Evolutionary conservation across 2,329 filamentous ascomycete genomes (phyloP), one percentile per base, ranked within the genome.

Genomic region (Chaetomium olivaceum): DNA sequence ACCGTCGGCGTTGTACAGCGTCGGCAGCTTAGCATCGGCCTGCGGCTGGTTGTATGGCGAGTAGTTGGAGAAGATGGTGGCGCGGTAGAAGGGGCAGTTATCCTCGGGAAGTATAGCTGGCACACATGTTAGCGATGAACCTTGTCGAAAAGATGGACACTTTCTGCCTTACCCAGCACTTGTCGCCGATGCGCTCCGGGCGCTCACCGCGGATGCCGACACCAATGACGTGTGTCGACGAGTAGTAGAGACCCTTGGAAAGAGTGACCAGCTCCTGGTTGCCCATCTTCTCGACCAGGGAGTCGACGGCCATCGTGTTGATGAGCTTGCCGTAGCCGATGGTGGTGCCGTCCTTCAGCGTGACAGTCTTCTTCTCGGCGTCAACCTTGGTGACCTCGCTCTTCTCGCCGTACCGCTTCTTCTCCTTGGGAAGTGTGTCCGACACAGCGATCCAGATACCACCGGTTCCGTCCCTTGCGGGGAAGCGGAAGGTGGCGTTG

Each of bases 11-110:
- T 93, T 85, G 78, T 93, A 91, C 73, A 92, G 82, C 25, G 95
- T 98, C 48, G 93, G 87, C 64, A 99, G 88, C 85, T 96, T 95
- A 76, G 85, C 89, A 65, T 89, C 88, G 66, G 88, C 84, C 71
- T 91, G 83, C 39, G 95, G 95, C 83, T 98, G 95, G 85, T 99
- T 99, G 87, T 96, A 89, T 61, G 94, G 95, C 25, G 95, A 98
- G 87, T 99, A 99, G 87, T 99, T 99, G 81, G 94, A 98, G 88
- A 99, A 99, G 83, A 99, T 98, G 76, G 95, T 99, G 76, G 95
- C 95, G 73, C 95, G 92, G 86, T 99, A 99, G 86, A 99, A 99
- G 77, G 93, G 93, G 85, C 93, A 97, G 86, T 99, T 90, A 80
- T 97, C 91, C 80, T 99, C 95, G 69, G 95, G 88, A 98, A 99